A percentile compares a stretch with the other conserved stretches of the same genome.
Conservation (phyloP, 164 flowering plant genomes). For the Vitis riparia region DNA sequence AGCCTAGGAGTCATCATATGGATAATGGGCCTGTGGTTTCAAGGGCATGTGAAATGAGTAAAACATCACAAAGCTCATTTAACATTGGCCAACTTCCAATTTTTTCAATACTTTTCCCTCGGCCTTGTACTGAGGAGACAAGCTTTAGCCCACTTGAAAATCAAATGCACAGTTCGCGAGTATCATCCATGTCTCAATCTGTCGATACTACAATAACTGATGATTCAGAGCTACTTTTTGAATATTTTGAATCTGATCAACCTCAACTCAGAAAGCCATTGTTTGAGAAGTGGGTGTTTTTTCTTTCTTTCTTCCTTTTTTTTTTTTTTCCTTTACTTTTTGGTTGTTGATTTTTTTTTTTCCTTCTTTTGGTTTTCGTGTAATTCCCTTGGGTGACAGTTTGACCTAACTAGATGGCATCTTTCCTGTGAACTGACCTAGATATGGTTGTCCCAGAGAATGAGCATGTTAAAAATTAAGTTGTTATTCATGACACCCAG, state of each 20-base stretch:
- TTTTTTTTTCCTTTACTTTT: background rate
- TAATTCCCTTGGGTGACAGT: background rate
- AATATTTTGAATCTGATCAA: constrained; percentile 66
- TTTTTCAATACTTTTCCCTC: constrained; percentile 35
- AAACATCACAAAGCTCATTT: constrained; percentile 19
- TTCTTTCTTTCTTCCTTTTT: background rate
- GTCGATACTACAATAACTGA: constrained; percentile 9
- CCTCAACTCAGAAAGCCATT: constrained; percentile 66
- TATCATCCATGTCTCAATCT: constrained; percentile 23
- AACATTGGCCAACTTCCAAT: constrained; percentile 16
- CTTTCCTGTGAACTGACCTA: too few species aligned
- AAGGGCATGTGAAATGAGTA: constrained; percentile 11
- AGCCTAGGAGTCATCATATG: constrained; percentile 15
- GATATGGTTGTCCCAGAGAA: too few species aligned
- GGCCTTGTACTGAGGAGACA: constrained; percentile 22
- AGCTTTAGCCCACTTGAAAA: background rate
- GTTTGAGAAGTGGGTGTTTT: constrained; percentile 55
- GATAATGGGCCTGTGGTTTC: constrained; percentile 10
- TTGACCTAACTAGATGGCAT: too few species aligned
- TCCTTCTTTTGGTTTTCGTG: background rate
- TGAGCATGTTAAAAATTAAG: too few species aligned
- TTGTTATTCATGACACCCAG: too few species aligned
- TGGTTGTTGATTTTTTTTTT: background rate
- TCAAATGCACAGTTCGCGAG: constrained; percentile 13
- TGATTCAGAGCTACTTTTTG: constrained; percentile 60